These are phyloP conservation scores for Epichloe festucae DNA, from an alignment of 2,329 filamentous ascomycete genomes.

Conservation along the genomic window DNA sequence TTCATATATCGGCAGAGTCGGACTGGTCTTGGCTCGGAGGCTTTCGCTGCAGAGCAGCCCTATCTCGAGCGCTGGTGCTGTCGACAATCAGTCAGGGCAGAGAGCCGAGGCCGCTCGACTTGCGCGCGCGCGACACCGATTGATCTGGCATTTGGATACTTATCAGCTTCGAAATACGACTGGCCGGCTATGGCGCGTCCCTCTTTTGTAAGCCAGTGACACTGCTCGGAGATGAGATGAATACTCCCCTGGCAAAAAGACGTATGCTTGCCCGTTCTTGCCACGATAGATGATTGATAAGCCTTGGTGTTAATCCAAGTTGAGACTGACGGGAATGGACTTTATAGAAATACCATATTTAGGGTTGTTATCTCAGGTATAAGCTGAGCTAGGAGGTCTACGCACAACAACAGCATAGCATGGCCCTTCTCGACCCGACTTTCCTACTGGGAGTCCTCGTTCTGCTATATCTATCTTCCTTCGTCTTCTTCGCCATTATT, in stretches of 20 bases:
- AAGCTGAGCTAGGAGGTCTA: not conserved
- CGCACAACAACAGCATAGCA: conserved; percentile 29
- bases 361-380: not conserved
- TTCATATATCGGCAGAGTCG: not conserved
- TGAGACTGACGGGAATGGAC: not conserved
- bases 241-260: not conserved
- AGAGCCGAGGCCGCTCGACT: not conserved
- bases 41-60: not conserved
- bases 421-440: conserved; percentile 59
- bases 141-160: not conserved
- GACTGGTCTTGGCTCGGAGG: not conserved
- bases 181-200: conserved; percentile 2
- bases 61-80: not conserved
- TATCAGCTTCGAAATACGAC: not conserved
- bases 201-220: conserved; percentile 3
- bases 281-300: too few relatives aligned
- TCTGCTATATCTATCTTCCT: conserved; percentile 79
- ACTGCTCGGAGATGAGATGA: not conserved
- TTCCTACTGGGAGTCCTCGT: conserved; percentile 79
- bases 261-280: not conserved
- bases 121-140: not conserved
- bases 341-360: not conserved
- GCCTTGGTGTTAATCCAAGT: not conserved
- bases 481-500: conserved; percentile 84
- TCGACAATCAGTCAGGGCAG: not conserved